phyloP scores from a whole-genome alignment of 73 alveolate species.

The Tetrahymena elliotti region DNA sequence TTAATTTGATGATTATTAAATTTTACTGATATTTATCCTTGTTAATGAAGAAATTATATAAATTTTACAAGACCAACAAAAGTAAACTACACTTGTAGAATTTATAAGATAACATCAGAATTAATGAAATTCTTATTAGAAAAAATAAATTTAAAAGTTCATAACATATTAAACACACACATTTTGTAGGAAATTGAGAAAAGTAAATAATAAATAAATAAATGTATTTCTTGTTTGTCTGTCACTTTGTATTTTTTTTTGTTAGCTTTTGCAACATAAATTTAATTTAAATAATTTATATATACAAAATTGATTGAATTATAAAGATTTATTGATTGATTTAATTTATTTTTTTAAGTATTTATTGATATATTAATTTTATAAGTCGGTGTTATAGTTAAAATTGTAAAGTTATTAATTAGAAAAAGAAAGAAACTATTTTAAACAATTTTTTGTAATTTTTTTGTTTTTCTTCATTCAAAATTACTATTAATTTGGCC shows the following conservation, averaged over 20 bases:
- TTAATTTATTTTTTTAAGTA: too few relatives aligned
- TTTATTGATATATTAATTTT: too few relatives aligned
- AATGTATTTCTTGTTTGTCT: too few relatives aligned
- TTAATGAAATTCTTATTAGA: too few relatives aligned
- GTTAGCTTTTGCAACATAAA: background rate
- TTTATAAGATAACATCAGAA: background rate
- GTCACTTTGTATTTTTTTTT: too few relatives aligned
- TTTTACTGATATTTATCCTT: background rate
- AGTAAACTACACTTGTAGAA: background rate
- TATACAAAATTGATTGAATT: background rate
- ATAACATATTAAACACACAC: background rate
- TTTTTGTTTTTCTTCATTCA: background rate
- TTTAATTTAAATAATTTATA: too few relatives aligned
- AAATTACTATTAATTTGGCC: background rate
- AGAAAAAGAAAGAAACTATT: background rate
- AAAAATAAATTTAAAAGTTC: background rate
- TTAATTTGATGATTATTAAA: background rate
- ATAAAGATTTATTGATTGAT: background rate
- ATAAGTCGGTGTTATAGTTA: too few relatives aligned
- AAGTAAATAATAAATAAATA: too few relatives aligned
- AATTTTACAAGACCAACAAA: background rate
- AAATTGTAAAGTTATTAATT: background rate
- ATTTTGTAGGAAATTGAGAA: background rate
- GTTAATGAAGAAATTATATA: background rate
- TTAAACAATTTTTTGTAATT: background rate